Evolutionary conservation across 805 yeast genomes (phyloP).

Genomic region (Torulaspora franciscae): DNA sequence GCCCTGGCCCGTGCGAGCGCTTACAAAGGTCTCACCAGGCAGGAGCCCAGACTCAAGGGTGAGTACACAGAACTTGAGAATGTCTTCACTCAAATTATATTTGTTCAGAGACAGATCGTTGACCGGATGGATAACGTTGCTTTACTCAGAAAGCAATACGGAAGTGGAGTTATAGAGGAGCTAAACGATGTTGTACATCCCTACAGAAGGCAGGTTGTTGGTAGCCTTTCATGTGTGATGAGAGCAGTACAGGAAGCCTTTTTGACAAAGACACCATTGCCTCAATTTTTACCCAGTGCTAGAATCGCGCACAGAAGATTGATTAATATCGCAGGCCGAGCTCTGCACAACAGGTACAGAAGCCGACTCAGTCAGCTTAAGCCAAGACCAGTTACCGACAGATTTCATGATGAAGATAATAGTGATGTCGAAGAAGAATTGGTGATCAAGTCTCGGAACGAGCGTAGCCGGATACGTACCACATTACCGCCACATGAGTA

Average conservation of each 20-base stretch:
- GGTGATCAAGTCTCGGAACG: slow-evolving; percentile 8
- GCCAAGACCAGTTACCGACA: slow-evolving; percentile 11
- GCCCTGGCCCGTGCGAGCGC: slow-evolving; percentile 41
- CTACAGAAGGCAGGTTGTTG: slow-evolving; percentile 44
- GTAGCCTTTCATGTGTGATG: slow-evolving; percentile 38
- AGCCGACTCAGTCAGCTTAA: slow-evolving; percentile 10
- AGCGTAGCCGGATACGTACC: slow-evolving; percentile 5
- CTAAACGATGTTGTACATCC: slow-evolving; percentile 38
- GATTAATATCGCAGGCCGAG: slow-evolving; percentile 41
- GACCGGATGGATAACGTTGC: slow-evolving; percentile 47
- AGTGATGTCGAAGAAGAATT: slow-evolving; percentile 25
- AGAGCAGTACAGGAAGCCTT: slow-evolving; percentile 44
- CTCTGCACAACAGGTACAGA: slow-evolving; percentile 31
- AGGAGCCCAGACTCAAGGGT: slow-evolving; percentile 49
- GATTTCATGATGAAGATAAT: slow-evolving; percentile 18
- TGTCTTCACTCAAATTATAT: slow-evolving; percentile 43
- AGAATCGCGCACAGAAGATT: slow-evolving; percentile 45
- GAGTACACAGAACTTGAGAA: slow-evolving; percentile 38
- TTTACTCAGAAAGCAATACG: slow-evolving; percentile 40
- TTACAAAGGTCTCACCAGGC: slow-evolving; percentile 39
- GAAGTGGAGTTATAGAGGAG: slow-evolving; percentile 45
- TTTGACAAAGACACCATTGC: slow-evolving; percentile 43
- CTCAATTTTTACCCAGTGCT: slow-evolving; percentile 48
- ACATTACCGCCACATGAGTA: slow-evolving; percentile 26
- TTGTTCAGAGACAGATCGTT: slow-evolving; percentile 42